Conservation (phyloP, 176 grass and related monocot genomes). For the Eragrostis nindensis region DNA sequence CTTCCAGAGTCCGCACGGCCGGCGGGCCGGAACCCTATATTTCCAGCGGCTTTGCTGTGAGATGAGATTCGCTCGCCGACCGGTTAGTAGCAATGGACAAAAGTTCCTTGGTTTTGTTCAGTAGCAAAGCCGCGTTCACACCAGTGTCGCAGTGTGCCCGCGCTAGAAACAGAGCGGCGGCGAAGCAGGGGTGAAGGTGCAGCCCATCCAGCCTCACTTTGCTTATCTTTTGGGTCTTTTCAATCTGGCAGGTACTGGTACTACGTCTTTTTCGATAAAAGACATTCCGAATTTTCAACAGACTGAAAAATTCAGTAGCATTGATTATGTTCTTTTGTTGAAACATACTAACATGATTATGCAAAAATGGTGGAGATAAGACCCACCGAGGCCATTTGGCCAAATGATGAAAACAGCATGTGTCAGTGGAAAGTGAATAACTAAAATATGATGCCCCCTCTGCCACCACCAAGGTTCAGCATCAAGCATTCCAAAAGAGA, state of each 20-base stretch:
- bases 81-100: not conserved
- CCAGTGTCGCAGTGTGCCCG: not conserved
- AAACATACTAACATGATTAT: not conserved
- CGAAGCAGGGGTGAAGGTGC: conserved; percentile 11
- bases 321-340: not conserved
- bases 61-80: conserved; percentile 28
- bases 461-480: not conserved
- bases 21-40: not conserved
- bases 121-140: conserved; percentile 43
- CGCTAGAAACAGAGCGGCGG: not conserved
- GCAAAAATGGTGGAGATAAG: not conserved
- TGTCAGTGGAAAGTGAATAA: not conserved
- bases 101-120: not conserved
- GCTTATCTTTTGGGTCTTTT: not conserved
- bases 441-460: not conserved
- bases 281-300: not conserved
- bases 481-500: not conserved
- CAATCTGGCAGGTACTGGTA: not conserved
- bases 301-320: not conserved
- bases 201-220: not conserved
- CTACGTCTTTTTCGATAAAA: not conserved
- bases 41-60: not conserved
- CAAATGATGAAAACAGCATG: not conserved
- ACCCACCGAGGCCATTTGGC: not conserved
- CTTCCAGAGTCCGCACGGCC: not conserved